Evolutionary conservation across 495 filamentous ascomycete genomes (phyloP), one percentile per base, ranked within the genome.

Genomic region (Parathielavia hyrcaniae): DNA sequence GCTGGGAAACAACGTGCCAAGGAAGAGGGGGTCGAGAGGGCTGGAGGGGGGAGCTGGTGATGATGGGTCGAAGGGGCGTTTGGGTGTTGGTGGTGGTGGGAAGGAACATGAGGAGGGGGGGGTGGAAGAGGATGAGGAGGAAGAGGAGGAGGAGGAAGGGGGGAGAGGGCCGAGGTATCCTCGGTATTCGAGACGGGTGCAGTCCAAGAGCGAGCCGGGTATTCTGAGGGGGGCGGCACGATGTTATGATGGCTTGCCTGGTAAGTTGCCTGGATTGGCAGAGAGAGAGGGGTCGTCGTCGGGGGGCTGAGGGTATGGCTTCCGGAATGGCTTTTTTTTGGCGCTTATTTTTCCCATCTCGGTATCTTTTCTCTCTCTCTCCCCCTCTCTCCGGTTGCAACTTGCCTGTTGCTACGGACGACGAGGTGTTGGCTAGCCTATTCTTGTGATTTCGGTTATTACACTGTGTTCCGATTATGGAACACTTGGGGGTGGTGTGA

Each of bases 131-230:
- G 23, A 32, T 32, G 47, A 32, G 22, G 45, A 26, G 1, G 45
- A 16, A 14, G 6, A 38, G 14, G 17, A 53, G 9, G 19, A 12
- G 13, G 1, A 8, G 39, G 53, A 19, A 32, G 46, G 34, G 34
- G 34, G 23, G 22, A 13, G 32, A 49, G 47, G 50, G 50, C 34
- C 50, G n/a, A 67, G 63, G 44, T 55, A 62, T 11, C 71, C 69
- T 13, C 55, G 57, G 13, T 68, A 69, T 48, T 69, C 69, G 14
- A 59, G 68, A 20, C 55, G 68, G 34, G 61, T 71, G 10, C 63
- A 72, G 53, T 68, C 63, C 23, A 72, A 68, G 58, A 73, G 71
- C 56, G 69, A 73, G 48, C 71, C 71, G 22, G 46, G 11, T 38
- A 40, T 22, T 43, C 46, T 47, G 22, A 22, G 22, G 22, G 22